Evolutionary conservation across 2,329 filamentous ascomycete genomes (phyloP).

Genomic region (Ophiostoma ulmi): DNA sequence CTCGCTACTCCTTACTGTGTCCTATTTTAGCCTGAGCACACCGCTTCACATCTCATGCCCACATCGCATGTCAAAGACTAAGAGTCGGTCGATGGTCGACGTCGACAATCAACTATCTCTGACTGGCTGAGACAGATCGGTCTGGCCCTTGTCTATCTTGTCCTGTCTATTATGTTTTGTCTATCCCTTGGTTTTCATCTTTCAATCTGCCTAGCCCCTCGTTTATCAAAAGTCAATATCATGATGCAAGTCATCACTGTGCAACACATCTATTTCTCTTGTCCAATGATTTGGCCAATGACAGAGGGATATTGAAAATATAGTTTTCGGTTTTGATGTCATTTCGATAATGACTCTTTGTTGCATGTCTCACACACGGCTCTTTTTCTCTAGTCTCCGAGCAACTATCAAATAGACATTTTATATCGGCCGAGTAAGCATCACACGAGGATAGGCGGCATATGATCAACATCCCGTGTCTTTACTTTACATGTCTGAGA

Average conservation of each 20-base stretch:
- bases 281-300: background rate
- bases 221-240: background rate
- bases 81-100: background rate
- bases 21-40: background rate
- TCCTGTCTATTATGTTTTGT: background rate
- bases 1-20: background rate
- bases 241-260: constrained; percentile 7
- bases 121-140: constrained; percentile 1
- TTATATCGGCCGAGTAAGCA: background rate
- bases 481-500: background rate
- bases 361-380: constrained; percentile 1
- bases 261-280: background rate
- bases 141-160: background rate
- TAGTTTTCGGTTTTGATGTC: background rate
- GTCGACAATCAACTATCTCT: background rate
- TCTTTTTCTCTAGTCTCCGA: background rate
- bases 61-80: background rate
- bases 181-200: background rate
- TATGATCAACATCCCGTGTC: background rate
- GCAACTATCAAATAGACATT: too few species aligned
- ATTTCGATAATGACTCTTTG: background rate
- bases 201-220: background rate
- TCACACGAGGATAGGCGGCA: background rate
- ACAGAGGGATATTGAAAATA: background rate
- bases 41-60: background rate